Base-by-base conservation (phyloP, 2,329 filamentous ascomycete species). In the Colletotrichum plurivorum region DNA sequence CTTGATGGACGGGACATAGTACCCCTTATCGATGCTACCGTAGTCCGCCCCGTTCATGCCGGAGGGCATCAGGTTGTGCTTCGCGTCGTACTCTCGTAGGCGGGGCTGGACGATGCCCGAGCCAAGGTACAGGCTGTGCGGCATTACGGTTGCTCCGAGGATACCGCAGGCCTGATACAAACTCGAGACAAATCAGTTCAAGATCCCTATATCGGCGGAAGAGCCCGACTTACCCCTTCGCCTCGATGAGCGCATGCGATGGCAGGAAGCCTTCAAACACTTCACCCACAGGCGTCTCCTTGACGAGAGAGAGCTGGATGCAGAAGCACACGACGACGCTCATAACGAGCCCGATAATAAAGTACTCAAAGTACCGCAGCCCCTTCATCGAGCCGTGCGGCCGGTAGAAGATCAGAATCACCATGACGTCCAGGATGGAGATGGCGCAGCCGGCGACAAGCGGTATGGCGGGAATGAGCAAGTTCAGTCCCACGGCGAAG, bases 81-180 rank as follows among this genome's bases (percentile, higher is more conserved):
- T 85, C 22, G 79, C 80, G 69, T 92, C 89, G 73, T 90, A 93
- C 18, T 91, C 88, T 22, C 84, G 83, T 3, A 93, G 86, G 2
- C 91, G 88, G 7, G 89, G 83, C 76, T 93, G 90, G 1, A 92
- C 89, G 48, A 93, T 89, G 8, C 90, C 91, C 5, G 89, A 91
- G 22, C 91, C 91, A 4, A 93, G 84, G 72, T 90, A 93, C 4
- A 93, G 80, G 60, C 87, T 90, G 73, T 92, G 90, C 5, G 90
- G 90, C 90, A 92, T 92, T 25, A 92, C 91, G 0, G 92, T 94
- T 4, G 92, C 92, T 2, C 92, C 92, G 0, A 94, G 83, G 66
- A 94, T 94, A 59, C 92, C 92, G 71, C 92, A 94, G 1, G 92
- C 88, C 78, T 93, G 90, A 76, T 92, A 93, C 0, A 91, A 75